A percentile compares a stretch with the other conserved stretches of the same genome.
Evolutionary conservation across 164 flowering plant species (phyloP).

Genomic region (Magnolia officinalis): DNA sequence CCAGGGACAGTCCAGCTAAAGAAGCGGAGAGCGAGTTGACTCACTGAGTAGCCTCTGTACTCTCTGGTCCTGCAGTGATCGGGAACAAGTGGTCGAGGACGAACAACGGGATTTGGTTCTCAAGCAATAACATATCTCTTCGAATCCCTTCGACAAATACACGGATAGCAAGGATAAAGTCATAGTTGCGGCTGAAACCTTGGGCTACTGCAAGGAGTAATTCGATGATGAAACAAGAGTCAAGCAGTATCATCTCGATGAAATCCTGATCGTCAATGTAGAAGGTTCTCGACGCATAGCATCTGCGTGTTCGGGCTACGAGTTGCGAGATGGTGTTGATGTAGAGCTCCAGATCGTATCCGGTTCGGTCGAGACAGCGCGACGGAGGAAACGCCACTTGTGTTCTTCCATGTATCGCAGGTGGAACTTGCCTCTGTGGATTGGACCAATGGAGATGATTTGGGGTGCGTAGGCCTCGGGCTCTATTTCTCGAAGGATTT

Average conservation of each 20-base stretch:
- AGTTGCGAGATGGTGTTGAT: background rate
- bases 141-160: slow-evolving; percentile 60
- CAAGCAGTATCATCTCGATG: slow-evolving; percentile 68
- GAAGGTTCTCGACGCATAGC: background rate
- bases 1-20: background rate
- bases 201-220: slow-evolving; percentile 40
- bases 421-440: slow-evolving; percentile 22
- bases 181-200: slow-evolving; percentile 43
- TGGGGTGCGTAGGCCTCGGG: slow-evolving; percentile 4
- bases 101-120: slow-evolving; percentile 65
- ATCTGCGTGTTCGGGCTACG: background rate
- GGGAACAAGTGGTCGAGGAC: slow-evolving; percentile 40
- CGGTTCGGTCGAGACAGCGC: slow-evolving; percentile 17
- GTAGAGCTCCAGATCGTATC: slow-evolving; percentile 14
- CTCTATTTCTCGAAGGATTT: background rate
- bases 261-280: slow-evolving; percentile 46
- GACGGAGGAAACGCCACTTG: slow-evolving; percentile 28
- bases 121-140: slow-evolving; percentile 69
- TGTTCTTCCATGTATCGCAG: slow-evolving; percentile 29
- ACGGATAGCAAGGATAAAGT: slow-evolving; percentile 57
- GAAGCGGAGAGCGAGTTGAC: background rate
- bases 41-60: background rate
- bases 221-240: slow-evolving; percentile 57
- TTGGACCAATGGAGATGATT: slow-evolving; percentile 12
- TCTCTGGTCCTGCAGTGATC: slow-evolving; percentile 3